Percentiles rank a stretch among this genome's conserved stretches.
Evolutionary conservation across 2,329 filamentous ascomycete species (phyloP).

Genomic region (Xylaria sp.): DNA sequence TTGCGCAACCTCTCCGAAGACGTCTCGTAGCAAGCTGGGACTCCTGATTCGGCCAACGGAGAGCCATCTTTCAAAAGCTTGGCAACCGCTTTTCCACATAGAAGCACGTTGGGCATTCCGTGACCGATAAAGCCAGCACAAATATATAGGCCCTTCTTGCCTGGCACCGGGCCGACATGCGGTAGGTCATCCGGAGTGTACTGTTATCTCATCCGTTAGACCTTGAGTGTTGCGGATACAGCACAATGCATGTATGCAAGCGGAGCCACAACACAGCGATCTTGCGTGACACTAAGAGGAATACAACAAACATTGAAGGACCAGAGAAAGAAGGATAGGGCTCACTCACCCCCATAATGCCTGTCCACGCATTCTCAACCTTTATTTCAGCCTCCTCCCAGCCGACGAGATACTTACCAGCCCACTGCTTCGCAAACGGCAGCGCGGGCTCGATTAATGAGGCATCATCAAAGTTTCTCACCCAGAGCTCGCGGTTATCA

Average conservation of each 20-base stretch:
- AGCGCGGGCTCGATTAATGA: conserved; percentile 55
- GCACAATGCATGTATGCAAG: not conserved
- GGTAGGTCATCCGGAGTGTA: conserved; percentile 40
- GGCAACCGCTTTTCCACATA: conserved; percentile 40
- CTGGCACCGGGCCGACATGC: conserved; percentile 41
- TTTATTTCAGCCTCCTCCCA: conserved; percentile 57
- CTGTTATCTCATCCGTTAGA: conserved; percentile 26
- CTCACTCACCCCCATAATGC: conserved; percentile 44
- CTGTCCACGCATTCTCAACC: conserved; percentile 50
- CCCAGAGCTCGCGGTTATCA: conserved; percentile 53
- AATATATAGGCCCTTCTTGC: conserved; percentile 38
- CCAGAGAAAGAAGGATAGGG: not conserved
- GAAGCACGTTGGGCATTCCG: conserved; percentile 44
- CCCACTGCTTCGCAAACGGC: conserved; percentile 59
- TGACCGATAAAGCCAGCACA: conserved; percentile 44
- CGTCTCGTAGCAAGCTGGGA: conserved; percentile 42
- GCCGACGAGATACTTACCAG: conserved; percentile 58
- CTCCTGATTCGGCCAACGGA: conserved; percentile 39
- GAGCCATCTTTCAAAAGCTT: conserved; percentile 38
- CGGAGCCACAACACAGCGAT: not conserved
- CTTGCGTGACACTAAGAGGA: not conserved
- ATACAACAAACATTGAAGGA: not conserved
- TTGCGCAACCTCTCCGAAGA: conserved; percentile 36
- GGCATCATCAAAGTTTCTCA: conserved; percentile 57
- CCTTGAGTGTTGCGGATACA: not conserved